Percentiles rank a stretch among this genome's conserved stretches.
phyloP scores from a whole-genome alignment of 495 filamentous ascomycete genomes.

The Darksidea phi region DNA sequence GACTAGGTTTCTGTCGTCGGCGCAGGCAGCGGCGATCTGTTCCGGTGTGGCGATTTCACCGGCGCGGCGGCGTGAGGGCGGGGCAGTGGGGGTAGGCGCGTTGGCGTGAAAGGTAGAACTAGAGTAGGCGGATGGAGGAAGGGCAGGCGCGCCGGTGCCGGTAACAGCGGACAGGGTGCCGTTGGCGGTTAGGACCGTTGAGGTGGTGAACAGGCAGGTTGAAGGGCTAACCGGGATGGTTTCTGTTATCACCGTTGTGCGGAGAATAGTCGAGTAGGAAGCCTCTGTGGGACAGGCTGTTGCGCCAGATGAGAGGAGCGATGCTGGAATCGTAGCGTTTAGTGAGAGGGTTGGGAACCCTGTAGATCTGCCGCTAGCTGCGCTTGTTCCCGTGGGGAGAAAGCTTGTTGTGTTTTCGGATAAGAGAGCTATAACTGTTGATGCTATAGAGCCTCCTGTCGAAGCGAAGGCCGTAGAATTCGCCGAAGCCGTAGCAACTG shows the following conservation, averaged over 20 bases:
- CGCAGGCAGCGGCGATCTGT: conserved; percentile 25
- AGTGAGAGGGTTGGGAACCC: background rate
- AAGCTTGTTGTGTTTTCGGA: background rate
- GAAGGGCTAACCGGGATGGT: background rate
- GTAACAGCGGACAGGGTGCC: background rate
- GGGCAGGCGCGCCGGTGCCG: background rate
- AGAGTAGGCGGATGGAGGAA: background rate
- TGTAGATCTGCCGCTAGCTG: background rate
- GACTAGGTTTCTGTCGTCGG: conserved; percentile 12
- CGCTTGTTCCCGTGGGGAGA: background rate
- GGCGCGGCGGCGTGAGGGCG: conserved; percentile 3
- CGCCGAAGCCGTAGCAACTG: background rate
- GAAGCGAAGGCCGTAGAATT: background rate
- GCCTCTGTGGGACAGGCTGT: background rate
- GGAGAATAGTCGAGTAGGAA: background rate
- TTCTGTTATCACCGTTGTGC: background rate
- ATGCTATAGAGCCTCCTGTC: background rate
- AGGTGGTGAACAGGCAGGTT: background rate
- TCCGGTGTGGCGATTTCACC: conserved; percentile 23
- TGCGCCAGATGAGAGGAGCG: background rate
- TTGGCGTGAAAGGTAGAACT: background rate
- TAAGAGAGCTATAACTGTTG: background rate
- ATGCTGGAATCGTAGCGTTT: background rate
- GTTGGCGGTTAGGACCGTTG: background rate
- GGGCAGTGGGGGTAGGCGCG: background rate